Evolutionary conservation across 2,329 filamentous ascomycete species (phyloP), one percentile per base, ranked within the genome.

Genomic region (Epichloe sibirici): DNA sequence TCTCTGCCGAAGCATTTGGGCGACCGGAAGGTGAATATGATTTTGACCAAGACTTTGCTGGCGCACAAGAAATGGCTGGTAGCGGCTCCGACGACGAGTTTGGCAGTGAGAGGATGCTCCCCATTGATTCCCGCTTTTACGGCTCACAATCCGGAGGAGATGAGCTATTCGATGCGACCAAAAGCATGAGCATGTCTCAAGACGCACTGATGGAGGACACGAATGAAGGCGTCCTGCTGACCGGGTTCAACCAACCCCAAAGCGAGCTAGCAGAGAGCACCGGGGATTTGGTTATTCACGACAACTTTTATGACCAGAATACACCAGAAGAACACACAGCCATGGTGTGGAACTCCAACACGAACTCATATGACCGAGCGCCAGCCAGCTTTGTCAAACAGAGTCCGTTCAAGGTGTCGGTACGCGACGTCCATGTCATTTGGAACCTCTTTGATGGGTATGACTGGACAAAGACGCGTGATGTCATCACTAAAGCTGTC

Each of bases 371-470:
- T 60, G 83, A 86, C 51, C 73, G 76, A 43, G 76, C 80, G 1
- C 83, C 85, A 44, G 74, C 79, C 48, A 66, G 71, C 9, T 81
- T 84, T 56, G 72, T 83, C 8, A 74, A 76, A 40, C 75, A 75
- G 51, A 88, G 85, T 56, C 88, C 91, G 5, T 70, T 98, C 13
- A 83, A 82, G 57, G 75, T 96, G 3, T 82, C 82, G 5, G 78
- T 97, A 15, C 83, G 88, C 28, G 89, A 96, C 63, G 84, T 95
- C 5, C 89, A 97, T 64, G 73, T 96, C 49, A 96, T 97, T 55
- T 98, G 93, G 93, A 95, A 98, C 63, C 73, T 98, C 1, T 96
- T 93, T 66, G 93, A 98, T 71, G 93, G 93, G 1, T 98, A 95
- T 65, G 94, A 98, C 68, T 98, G 94, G 94, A 80, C 84, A 59